Conservation (phyloP, 2,329 filamentous ascomycete genomes). For the Fusarium xyrophilum region DNA sequence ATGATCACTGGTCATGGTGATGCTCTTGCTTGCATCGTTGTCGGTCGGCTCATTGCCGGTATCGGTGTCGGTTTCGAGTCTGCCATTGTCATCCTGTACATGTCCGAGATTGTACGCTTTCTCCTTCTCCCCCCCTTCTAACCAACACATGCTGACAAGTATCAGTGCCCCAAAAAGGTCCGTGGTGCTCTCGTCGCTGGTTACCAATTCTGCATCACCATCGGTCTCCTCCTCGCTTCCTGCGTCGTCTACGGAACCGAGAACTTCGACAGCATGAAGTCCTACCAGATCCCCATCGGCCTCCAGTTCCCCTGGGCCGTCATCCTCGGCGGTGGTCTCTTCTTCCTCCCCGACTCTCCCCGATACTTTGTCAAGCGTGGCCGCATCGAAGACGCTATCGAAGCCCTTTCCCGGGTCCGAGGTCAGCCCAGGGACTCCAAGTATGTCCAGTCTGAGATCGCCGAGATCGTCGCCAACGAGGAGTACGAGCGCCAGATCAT, state of each 20-base stretch:
- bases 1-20: slow-evolving; percentile 34
- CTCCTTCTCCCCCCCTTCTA: too few species aligned
- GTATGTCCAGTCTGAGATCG: slow-evolving; percentile 32
- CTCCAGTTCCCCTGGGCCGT: slow-evolving; percentile 35
- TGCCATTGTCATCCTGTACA: slow-evolving; percentile 37
- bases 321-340: slow-evolving; percentile 29
- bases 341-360: slow-evolving; percentile 35
- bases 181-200: slow-evolving; percentile 34
- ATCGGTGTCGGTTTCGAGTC: slow-evolving; percentile 37
- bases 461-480: slow-evolving; percentile 77
- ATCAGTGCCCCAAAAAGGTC: slow-evolving; percentile 31
- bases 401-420: slow-evolving; percentile 23
- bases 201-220: slow-evolving; percentile 37
- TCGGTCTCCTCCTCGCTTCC: slow-evolving; percentile 30
- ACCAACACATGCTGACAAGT: slow-evolving; percentile 1
- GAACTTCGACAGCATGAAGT: slow-evolving; percentile 8
- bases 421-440: slow-evolving; percentile 34
- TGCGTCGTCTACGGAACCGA: slow-evolving; percentile 34
- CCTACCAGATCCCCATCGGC: slow-evolving; percentile 33
- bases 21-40: slow-evolving; percentile 31
- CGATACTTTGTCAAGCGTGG: slow-evolving; percentile 34
- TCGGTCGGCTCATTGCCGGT: slow-evolving; percentile 35
- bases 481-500: slow-evolving; percentile 70
- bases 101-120: slow-evolving; percentile 31
- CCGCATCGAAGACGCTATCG: slow-evolving; percentile 28